A percentile compares a stretch with the other conserved stretches of the same genome.
These are phyloP conservation scores for Hypoxylon rubiginosum DNA, from an alignment of 2,329 filamentous ascomycete species.

Conservation along the genomic window DNA sequence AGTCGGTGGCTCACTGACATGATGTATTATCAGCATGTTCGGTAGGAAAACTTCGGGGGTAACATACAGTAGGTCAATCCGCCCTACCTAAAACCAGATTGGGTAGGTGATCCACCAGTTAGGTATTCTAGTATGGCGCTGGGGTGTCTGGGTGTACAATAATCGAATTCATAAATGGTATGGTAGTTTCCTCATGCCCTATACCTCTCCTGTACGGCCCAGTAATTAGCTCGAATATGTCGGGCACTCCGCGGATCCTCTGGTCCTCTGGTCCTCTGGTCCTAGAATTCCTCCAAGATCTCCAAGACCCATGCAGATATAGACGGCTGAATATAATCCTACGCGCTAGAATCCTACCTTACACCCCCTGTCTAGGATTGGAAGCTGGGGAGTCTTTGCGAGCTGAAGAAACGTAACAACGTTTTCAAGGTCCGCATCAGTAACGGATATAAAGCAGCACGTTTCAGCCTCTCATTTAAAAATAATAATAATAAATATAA, in stretches of 20 bases:
- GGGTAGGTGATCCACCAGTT: no score
- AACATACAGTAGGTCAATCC: no score
- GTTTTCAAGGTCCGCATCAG: background rate
- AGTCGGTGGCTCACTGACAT: no score
- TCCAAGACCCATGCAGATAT: background rate
- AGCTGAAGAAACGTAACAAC: background rate
- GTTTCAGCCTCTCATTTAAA: background rate
- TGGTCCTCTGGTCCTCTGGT: no score
- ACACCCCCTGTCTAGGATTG: no score
- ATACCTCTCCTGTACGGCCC: background rate
- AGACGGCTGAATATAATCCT: background rate
- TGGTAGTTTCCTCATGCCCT: background rate
- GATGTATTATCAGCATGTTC: no score
- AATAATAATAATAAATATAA: conserved; percentile 6
- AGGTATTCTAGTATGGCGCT: background rate
- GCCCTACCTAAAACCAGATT: no score
- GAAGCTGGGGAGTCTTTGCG: background rate
- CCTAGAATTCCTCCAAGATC: no score
- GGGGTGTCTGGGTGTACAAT: no score
- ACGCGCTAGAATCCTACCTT: background rate
- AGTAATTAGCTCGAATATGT: no score
- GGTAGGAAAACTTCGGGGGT: no score
- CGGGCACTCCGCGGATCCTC: no score
- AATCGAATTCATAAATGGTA: conserved; percentile 1
- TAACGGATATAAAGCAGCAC: background rate